phyloP scores from a whole-genome alignment of 2,329 filamentous ascomycete species.

The Fusarium luffae region DNA sequence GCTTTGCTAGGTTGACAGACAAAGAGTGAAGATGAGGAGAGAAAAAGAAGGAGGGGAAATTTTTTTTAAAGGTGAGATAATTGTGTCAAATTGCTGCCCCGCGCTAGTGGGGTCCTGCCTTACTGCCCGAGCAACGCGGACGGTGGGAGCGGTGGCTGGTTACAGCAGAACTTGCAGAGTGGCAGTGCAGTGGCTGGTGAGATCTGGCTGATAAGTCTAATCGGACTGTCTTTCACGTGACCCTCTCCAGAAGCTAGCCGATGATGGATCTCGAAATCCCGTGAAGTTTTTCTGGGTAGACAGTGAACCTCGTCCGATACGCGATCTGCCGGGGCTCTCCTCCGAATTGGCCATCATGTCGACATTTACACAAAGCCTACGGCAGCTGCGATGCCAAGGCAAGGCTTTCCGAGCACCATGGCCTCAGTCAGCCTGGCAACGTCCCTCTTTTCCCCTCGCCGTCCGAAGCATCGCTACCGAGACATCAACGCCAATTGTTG shows the following conservation, averaged over 20 bases:
- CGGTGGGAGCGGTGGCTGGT: constrained; percentile 28
- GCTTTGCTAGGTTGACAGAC: constrained; percentile 46
- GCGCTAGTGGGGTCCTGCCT: constrained; percentile 45
- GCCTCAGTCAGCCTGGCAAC: constrained; percentile 43
- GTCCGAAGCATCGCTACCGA: constrained; percentile 46
- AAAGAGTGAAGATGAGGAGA: constrained; percentile 41
- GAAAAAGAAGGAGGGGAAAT: constrained; percentile 43
- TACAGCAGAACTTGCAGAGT: too few relatives aligned
- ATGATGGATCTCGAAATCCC: constrained; percentile 27
- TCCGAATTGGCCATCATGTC: constrained; percentile 50
- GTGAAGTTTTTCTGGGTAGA: constrained; percentile 45
- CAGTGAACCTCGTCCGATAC: constrained; percentile 38
- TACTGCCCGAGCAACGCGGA: constrained; percentile 44
- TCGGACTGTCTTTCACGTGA: constrained; percentile 42
- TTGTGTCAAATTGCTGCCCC: constrained; percentile 49
- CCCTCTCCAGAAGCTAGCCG: constrained; percentile 15
- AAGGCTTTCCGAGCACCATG: constrained; percentile 48
- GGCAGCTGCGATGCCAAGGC: constrained; percentile 52
- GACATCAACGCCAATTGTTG: constrained; percentile 22
- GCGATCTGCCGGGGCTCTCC: constrained; percentile 41
- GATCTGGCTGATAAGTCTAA: constrained; percentile 15
- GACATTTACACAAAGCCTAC: constrained; percentile 49
- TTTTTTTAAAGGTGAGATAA: constrained; percentile 48
- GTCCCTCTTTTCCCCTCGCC: constrained; percentile 40
- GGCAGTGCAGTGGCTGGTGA: constrained; percentile 12